Base-by-base conservation (phyloP, 2,329 filamentous ascomycete genomes). In the Cadophora sp. region DNA sequence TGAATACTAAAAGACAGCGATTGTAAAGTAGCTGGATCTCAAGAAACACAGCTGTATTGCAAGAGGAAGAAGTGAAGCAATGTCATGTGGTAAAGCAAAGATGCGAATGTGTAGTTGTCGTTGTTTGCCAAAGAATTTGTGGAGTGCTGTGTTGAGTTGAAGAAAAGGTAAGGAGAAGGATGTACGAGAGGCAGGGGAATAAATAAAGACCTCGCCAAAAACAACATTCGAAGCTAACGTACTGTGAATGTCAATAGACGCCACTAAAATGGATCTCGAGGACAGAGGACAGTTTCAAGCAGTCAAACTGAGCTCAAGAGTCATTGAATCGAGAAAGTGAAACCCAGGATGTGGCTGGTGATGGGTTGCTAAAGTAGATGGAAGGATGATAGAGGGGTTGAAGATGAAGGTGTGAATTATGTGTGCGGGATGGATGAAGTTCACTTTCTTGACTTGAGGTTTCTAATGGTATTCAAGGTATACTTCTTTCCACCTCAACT, bases 21-120 rank as follows among this genome's bases (percentile, higher is more conserved):
- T 39, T 39, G 36, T 14, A 53, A 9, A 7, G 16, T 16, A 53
- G 14, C 27, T 53, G 24, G 16, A 18, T 33, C 48, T 33, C 30
- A 22, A 18, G 11, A 3, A 24, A 16, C 24, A 8, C 11, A 16
- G 22, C 20, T 30, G 20, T 48, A 30, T 16, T 36, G 22, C 14
- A 30, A 16, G 43, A 22, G 22, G 27, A 61, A 47, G 41, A 1
- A 48, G 14, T 11, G 24, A 61, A 36, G 22, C 18, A 13, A 14
- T 39, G 8, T 39, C 11, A 39, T 48, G 33, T 36, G 9, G 27
- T 61, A 22, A 61, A 61, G 43, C 16, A 61, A 61, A 16, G 33
- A 36, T 7, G 43, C 7, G 16, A 33, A 2, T 39, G 36, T 39
- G 8, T 39, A 7, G 6, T 39, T 39, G 8, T 39, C 11, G 36